These are phyloP conservation scores for Aspergillus coremiiformis DNA, from an alignment of 495 filamentous ascomycete species.

Conservation along the genomic window DNA sequence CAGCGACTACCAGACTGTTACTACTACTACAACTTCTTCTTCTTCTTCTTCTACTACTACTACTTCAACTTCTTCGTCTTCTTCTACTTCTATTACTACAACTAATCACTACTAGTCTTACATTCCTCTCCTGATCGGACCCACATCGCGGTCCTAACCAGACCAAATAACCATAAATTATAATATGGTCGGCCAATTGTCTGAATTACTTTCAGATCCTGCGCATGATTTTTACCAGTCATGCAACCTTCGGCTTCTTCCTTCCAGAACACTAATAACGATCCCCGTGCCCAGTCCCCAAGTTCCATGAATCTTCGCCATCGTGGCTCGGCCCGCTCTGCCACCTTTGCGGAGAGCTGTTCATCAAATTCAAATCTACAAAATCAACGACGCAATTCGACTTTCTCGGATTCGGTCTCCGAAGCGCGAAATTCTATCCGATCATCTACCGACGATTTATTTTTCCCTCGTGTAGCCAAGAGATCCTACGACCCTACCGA, in stretches of 20 bases:
- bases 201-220: neutral
- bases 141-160: neutral
- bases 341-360: conserved; percentile 31
- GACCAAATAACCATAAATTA: too few relatives aligned
- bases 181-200: neutral
- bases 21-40: too few relatives aligned
- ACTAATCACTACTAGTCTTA: too few relatives aligned
- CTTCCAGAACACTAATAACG: neutral
- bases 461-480: conserved; percentile 51
- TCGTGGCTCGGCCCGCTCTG: conserved; percentile 34
- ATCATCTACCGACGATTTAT: conserved; percentile 63
- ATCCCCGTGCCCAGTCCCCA: conserved; percentile 4
- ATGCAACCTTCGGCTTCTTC: neutral
- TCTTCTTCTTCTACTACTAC: too few relatives aligned
- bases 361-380: conserved; percentile 18
- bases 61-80: too few relatives aligned
- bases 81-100: too few relatives aligned
- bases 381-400: conserved; percentile 60
- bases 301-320: conserved; percentile 27
- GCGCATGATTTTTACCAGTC: neutral
- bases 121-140: neutral
- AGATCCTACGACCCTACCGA: conserved; percentile 13
- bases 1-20: too few relatives aligned
- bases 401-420: conserved; percentile 62
- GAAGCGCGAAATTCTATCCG: conserved; percentile 61